Evolutionary conservation across 192 early-diverging fungal genomes (phyloP), one percentile per base, ranked within the genome.

Genomic region (Coemansia sp.): DNA sequence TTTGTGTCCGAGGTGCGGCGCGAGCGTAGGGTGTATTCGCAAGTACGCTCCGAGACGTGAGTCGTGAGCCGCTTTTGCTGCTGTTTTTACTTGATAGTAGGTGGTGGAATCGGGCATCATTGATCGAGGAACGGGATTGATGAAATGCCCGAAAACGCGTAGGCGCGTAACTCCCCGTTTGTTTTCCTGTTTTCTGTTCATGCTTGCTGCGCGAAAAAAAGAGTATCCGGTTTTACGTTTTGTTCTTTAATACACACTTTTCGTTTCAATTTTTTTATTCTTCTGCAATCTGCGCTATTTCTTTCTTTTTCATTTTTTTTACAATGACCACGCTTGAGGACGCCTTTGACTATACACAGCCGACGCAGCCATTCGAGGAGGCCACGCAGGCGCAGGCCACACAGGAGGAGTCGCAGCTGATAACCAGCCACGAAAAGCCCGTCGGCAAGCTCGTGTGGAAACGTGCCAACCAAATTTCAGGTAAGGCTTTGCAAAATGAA

Each of bases 1-100:
- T 81, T 58, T 80, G 38, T 94, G 92, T 64, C 69, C 89, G 74
- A 82, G 91, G 13, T 94, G 93, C 66, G 90, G 90, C 18, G 64
- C 78, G 33, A 75, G 75, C 30, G 81, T 95, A 5, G 75, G 80
- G 12, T 55, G 57, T 11, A 90, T 90, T n/a, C 61, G 57, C 54
- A 61, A 61, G 52, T 42, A 41, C 53, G 42, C 57, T 12, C 55
- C 27, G 27, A 30, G 27, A 7, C 27, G 59, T 24, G 24, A 40
- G 49, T 63, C 34, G 53, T 15, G 13, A 24, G 14, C 13, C 23
- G n/a, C n/a, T n/a, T n/a, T n/a, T n/a, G n/a, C n/a, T n/a, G n/a
- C n/a, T n/a, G n/a, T n/a, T n/a, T n/a, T n/a, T n/a, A n/a, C n/a
- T n/a, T n/a, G n/a, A n/a, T n/a, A n/a, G n/a, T n/a, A n/a, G n/a